Percentiles rank a stretch among this genome's conserved stretches.
These are phyloP conservation scores for Ramaria sp. DNA, from an alignment of 768 basidiomycete species.

Conservation along the genomic window DNA sequence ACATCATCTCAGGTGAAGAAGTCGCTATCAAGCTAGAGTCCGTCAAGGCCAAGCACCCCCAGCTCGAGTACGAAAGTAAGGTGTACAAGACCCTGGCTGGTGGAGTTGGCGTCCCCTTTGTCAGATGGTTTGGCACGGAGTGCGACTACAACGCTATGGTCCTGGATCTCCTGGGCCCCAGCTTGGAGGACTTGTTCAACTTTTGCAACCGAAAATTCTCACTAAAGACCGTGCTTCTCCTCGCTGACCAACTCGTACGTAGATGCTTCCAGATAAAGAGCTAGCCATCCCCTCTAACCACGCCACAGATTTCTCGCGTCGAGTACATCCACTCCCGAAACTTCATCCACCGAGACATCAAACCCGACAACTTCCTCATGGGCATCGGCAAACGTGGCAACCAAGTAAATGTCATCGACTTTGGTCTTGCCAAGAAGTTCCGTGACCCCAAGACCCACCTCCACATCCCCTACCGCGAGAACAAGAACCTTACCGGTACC, in stretches of 20 bases:
- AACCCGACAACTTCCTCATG: slow-evolving; percentile 99
- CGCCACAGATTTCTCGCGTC: slow-evolving; percentile 81
- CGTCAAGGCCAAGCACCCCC: slow-evolving; percentile 99
- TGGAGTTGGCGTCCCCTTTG: slow-evolving; percentile 97
- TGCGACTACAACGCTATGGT: slow-evolving; percentile 99
- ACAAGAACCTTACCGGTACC: slow-evolving; percentile 99
- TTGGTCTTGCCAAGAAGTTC: slow-evolving; percentile 99
- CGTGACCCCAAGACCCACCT: slow-evolving; percentile 99
- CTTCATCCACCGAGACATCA: slow-evolving; percentile 97
- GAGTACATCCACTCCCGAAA: slow-evolving; percentile 99
- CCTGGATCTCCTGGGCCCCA: slow-evolving; percentile 77
- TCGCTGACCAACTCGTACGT: slow-evolving; percentile 91
- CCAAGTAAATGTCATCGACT: slow-evolving; percentile 96
- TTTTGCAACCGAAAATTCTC: slow-evolving; percentile 97
- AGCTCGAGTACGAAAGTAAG: slow-evolving; percentile 94
- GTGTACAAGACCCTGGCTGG: slow-evolving; percentile 98
- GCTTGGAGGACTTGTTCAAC: slow-evolving; percentile 86
- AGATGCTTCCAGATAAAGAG: background rate
- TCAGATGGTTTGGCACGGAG: slow-evolving; percentile 89
- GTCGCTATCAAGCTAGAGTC: slow-evolving; percentile 99
- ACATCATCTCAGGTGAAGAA: slow-evolving; percentile 99
- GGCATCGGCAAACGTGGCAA: slow-evolving; percentile 99
- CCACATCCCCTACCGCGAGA: slow-evolving; percentile 99
- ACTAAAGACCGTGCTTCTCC: slow-evolving; percentile 91
- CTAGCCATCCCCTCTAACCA: background rate